phyloP scores from a whole-genome alignment of 805 yeast genomes.

The Metschnikowia amazonensis region DNA sequence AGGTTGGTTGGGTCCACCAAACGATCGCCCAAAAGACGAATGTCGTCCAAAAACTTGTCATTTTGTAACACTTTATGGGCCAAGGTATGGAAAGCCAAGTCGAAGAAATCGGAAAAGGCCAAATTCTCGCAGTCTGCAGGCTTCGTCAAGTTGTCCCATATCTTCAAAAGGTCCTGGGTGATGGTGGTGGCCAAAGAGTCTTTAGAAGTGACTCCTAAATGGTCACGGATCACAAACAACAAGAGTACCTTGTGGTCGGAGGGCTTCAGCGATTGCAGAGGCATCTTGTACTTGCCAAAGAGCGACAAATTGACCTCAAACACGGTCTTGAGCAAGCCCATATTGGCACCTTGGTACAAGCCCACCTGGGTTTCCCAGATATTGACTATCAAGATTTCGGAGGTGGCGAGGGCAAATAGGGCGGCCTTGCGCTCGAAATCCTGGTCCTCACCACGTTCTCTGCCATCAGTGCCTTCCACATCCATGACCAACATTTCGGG shows the following conservation, averaged over 20 bases:
- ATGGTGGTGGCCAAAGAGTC: constrained; percentile 66
- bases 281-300: constrained; percentile 52
- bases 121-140: constrained; percentile 60
- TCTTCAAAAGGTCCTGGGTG: constrained; percentile 62
- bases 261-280: constrained; percentile 14
- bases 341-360: constrained; percentile 93
- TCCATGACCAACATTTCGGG: constrained; percentile 74
- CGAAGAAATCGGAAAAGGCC: constrained; percentile 72
- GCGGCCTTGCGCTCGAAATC: constrained; percentile 98
- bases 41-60: constrained; percentile 61
- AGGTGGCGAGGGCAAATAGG: constrained; percentile 85
- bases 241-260: constrained; percentile 59
- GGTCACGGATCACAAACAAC: constrained; percentile 89
- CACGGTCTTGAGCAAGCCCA: constrained; percentile 92
- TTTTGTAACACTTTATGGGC: constrained; percentile 83
- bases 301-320: constrained; percentile 90
- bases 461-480: constrained; percentile 98
- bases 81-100: constrained; percentile 73
- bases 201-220: constrained; percentile 81
- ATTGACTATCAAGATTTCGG: constrained; percentile 86
- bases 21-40: constrained; percentile 58
- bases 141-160: constrained; percentile 76
- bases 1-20: constrained; percentile 38
- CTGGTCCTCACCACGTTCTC: constrained; percentile 97
- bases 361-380: constrained; percentile 98